A percentile compares a stretch with the other conserved stretches of the same genome.
These are phyloP conservation scores for Talaromyces sp. DNA, from an alignment of 2,329 filamentous ascomycete species.

Conservation along the genomic window DNA sequence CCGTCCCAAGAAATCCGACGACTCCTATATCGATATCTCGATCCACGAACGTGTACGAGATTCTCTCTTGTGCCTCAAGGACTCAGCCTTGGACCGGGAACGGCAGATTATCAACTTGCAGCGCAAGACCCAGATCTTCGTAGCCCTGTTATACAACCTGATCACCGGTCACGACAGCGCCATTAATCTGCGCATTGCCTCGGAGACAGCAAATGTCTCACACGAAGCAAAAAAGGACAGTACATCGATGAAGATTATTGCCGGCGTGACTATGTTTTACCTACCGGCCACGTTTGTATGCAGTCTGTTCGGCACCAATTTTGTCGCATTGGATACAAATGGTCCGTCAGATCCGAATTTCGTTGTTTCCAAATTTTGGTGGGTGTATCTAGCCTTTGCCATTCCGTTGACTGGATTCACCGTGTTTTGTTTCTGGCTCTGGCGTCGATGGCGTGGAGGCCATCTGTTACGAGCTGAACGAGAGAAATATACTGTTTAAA, in stretches of 20 bases:
- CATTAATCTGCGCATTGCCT: slow-evolving; percentile 16
- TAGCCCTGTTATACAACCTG: slow-evolving; percentile 19
- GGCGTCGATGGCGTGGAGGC: slow-evolving; percentile 13
- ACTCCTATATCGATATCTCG: neutral
- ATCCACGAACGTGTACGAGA: slow-evolving; percentile 15
- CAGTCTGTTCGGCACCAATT: slow-evolving; percentile 18
- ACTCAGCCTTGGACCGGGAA: slow-evolving; percentile 15
- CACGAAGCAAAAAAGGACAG: slow-evolving; percentile 19
- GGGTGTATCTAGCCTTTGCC: slow-evolving; percentile 17
- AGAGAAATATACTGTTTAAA: slow-evolving; percentile 6
- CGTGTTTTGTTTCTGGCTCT: slow-evolving; percentile 13
- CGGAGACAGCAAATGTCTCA: slow-evolving; percentile 14
- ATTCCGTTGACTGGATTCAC: slow-evolving; percentile 15
- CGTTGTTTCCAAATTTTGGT: slow-evolving; percentile 15
- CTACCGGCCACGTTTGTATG: slow-evolving; percentile 21
- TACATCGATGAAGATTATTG: slow-evolving; percentile 21
- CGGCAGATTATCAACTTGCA: slow-evolving; percentile 15
- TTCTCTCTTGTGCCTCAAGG: slow-evolving; percentile 13
- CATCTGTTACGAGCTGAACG: neutral
- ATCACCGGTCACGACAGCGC: slow-evolving; percentile 20
- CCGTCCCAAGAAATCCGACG: neutral
- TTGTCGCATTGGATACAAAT: slow-evolving; percentile 16
- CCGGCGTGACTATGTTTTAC: slow-evolving; percentile 19
- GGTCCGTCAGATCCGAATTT: slow-evolving; percentile 10
- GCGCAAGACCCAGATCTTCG: slow-evolving; percentile 15